Evolutionary conservation across 768 basidiomycete genomes (phyloP).

Genomic region (Psilocybe azurescens): DNA sequence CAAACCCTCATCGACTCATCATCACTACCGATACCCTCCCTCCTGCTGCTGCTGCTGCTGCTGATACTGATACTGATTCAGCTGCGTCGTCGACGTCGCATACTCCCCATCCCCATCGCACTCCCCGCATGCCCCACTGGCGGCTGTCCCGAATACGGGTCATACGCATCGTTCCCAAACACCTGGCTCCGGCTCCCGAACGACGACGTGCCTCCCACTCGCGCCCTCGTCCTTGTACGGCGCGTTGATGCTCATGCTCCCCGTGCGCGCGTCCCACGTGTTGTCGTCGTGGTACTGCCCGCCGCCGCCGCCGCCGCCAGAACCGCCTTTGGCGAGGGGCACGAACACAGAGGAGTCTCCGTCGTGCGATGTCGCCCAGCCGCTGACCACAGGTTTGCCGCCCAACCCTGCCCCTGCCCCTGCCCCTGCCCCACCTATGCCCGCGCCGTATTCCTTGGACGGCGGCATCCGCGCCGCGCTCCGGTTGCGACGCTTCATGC

Average conservation of each 20-base stretch:
- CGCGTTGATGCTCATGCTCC: conserved; percentile 31
- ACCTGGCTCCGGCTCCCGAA: conserved; percentile 12
- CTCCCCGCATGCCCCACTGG: neutral
- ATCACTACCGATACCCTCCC: neutral
- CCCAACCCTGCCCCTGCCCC: neutral
- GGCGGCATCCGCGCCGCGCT: conserved; percentile 32
- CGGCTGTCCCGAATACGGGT: conserved; percentile 17
- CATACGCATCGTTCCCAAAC: conserved; percentile 10
- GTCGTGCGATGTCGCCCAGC: conserved; percentile 3
- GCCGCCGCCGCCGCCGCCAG: too few relatives aligned
- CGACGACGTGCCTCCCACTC: conserved; percentile 6
- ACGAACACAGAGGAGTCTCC: conserved; percentile 68
- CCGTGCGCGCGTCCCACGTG: conserved; percentile 59
- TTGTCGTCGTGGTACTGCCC: conserved; percentile 46
- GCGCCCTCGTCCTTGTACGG: conserved; percentile 37
- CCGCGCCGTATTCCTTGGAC: conserved; percentile 18
- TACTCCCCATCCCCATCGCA: too few relatives aligned
- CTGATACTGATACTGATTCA: neutral
- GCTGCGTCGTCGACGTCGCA: neutral
- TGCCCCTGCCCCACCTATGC: neutral
- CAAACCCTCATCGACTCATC: neutral
- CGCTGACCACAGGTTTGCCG: conserved; percentile 6
- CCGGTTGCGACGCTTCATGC: conserved; percentile 54
- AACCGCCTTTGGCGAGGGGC: conserved; percentile 42
- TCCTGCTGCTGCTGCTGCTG: neutral